Conservation (phyloP, 768 basidiomycete genomes). For the Lentinula detonsa region DNA sequence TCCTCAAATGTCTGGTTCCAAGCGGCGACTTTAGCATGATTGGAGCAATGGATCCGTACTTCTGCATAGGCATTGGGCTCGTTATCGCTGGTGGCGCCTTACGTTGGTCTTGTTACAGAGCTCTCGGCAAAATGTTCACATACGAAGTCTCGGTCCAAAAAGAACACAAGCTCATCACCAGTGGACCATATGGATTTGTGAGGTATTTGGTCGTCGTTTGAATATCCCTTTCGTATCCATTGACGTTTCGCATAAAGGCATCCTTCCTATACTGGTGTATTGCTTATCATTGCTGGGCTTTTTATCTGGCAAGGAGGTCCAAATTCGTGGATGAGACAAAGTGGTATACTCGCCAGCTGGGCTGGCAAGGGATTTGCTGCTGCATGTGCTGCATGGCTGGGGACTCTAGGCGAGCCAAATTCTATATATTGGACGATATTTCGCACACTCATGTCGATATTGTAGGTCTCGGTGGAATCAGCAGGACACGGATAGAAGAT, state of each 20-base stretch:
- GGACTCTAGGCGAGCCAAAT: not conserved
- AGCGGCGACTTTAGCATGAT: not conserved
- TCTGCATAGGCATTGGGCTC: constrained; percentile 22
- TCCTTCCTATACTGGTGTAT: constrained; percentile 15
- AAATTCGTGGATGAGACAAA: constrained; percentile 12
- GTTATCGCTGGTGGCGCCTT: constrained; percentile 22
- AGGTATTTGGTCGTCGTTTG: not conserved
- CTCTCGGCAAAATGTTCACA: constrained; percentile 30
- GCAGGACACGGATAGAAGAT: not conserved
- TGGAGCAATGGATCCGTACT: constrained; percentile 15
- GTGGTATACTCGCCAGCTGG: constrained; percentile 9
- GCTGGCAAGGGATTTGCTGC: constrained; percentile 4
- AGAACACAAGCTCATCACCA: constrained; percentile 28
- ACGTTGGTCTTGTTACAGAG: constrained; percentile 30
- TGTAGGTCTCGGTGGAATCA: not conserved
- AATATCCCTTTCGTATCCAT: not conserved
- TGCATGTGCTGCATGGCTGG: not conserved
- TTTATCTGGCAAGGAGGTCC: constrained; percentile 4
- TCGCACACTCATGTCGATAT: not conserved
- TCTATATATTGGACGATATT: not conserved
- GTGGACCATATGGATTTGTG: constrained; percentile 32
- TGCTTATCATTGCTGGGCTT: constrained; percentile 11
- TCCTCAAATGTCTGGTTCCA: not conserved
- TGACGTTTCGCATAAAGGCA: not conserved
- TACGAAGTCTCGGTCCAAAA: constrained; percentile 31